Percentiles rank a stretch among this genome's conserved stretches.
Evolutionary conservation across 352 stramenopile species (phyloP).

Genomic region (Pythium phragmitis): DNA sequence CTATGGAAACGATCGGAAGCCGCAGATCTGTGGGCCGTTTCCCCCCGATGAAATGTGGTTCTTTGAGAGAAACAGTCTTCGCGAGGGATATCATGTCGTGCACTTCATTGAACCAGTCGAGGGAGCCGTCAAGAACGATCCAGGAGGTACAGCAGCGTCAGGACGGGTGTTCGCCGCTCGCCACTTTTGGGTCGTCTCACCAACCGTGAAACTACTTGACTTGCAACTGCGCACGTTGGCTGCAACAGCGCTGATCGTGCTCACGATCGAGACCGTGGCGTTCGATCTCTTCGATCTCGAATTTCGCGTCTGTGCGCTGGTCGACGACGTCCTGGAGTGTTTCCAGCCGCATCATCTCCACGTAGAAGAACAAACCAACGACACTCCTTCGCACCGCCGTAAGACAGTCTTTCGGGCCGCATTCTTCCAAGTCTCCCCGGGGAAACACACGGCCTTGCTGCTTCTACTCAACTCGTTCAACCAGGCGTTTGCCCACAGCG

Average conservation of each 20-base stretch:
- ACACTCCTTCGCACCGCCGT: conserved; percentile 20
- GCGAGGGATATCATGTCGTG: conserved; percentile 41
- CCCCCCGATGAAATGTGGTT: conserved; percentile 33
- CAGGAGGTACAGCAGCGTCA: neutral
- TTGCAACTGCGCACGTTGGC: neutral
- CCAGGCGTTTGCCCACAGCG: conserved; percentile 35
- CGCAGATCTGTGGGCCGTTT: conserved; percentile 31
- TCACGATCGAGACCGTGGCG: conserved; percentile 37
- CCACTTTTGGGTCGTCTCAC: conserved; percentile 39
- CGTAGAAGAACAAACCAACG: conserved; percentile 21
- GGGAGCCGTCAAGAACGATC: neutral
- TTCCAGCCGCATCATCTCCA: conserved; percentile 29
- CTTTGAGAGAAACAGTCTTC: conserved; percentile 23
- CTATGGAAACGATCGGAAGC: conserved; percentile 22
- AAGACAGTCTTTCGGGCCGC: conserved; percentile 34
- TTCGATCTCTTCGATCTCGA: conserved; percentile 43
- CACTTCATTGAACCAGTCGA: conserved; percentile 34
- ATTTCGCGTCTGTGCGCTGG: conserved; percentile 42
- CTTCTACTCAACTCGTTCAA: conserved; percentile 49
- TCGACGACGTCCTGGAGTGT: conserved; percentile 50
- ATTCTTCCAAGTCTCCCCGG: conserved; percentile 32
- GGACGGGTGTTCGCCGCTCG: conserved; percentile 33
- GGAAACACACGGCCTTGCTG: conserved; percentile 34
- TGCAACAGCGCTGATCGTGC: conserved; percentile 20
- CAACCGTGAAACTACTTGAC: conserved; percentile 32